Conservation (phyloP, 306 rosid species). For the Cicer judaicum region DNA sequence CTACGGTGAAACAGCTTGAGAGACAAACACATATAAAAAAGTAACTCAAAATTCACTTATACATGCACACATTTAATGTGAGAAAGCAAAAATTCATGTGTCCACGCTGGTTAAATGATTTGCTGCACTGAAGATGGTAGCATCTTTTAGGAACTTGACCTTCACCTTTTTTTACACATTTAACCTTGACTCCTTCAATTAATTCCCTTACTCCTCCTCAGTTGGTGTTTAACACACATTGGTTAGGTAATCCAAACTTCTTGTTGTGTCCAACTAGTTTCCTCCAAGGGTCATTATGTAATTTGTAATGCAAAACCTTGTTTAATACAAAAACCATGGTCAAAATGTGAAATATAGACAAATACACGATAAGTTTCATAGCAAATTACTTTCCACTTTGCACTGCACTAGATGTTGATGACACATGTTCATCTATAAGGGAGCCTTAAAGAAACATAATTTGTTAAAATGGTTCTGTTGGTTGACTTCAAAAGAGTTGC, state of each 20-base stretch:
- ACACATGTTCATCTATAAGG: neutral
- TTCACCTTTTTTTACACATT: conserved; percentile 25
- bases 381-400: conserved; percentile 20
- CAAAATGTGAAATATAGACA: conserved; percentile 29
- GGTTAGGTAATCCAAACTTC: conserved; percentile 68
- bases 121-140: conserved; percentile 30
- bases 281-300: conserved; percentile 91
- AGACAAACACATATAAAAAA: conserved; percentile 2
- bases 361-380: neutral
- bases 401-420: conserved; percentile 6
- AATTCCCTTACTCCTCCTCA: conserved; percentile 42
- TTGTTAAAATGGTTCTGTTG: neutral
- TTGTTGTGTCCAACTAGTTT: conserved; percentile 52
- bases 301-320: conserved; percentile 86
- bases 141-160: conserved; percentile 35
- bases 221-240: conserved; percentile 58
- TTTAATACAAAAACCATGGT: conserved; percentile 35
- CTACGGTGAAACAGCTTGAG: neutral
- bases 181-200: neutral
- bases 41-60: conserved; percentile 17
- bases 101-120: conserved; percentile 32
- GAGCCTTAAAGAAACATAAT: conserved; percentile 10
- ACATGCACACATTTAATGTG: conserved; percentile 36
- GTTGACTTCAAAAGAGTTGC: neutral
- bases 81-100: conserved; percentile 33